phyloP scores from a whole-genome alignment of 805 yeast species.

The Candida sphagnicola region DNA sequence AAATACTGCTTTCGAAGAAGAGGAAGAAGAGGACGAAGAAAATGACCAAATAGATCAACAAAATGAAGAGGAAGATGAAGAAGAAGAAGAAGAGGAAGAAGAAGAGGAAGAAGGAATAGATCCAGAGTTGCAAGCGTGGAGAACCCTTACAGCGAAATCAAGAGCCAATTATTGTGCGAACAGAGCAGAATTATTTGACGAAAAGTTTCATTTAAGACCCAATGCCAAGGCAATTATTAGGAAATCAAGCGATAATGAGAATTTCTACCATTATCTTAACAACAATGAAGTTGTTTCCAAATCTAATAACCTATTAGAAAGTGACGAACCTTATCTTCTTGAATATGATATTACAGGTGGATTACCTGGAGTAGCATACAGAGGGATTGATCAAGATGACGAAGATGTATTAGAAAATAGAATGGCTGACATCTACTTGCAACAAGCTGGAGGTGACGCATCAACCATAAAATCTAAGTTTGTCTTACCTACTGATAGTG shows the following conservation, averaged over 20 bases:
- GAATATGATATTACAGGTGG: conserved; percentile 87
- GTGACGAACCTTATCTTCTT: conserved; percentile 60
- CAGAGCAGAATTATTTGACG: conserved; percentile 62
- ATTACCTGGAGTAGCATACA: conserved; percentile 59
- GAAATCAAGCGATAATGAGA: conserved; percentile 63
- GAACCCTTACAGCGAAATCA: conserved; percentile 71
- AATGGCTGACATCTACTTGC: conserved; percentile 31
- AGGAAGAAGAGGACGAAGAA: conserved; percentile 7
- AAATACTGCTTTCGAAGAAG: conserved; percentile 5
- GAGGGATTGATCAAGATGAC: conserved; percentile 45
- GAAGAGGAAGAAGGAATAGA: conserved; percentile 65
- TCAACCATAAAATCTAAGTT: conserved; percentile 22
- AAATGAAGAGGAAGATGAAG: conserved; percentile 15
- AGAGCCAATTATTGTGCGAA: conserved; percentile 71
- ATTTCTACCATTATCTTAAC: conserved; percentile 44
- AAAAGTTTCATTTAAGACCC: conserved; percentile 51
- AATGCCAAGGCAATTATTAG: conserved; percentile 70
- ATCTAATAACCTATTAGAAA: conserved; percentile 44
- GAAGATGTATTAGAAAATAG: conserved; percentile 36
- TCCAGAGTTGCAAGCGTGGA: conserved; percentile 80
- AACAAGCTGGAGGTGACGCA: conserved; percentile 22
- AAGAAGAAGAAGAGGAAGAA: conserved; percentile 28
- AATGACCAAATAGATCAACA: conserved; percentile 17
- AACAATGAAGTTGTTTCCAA: conserved; percentile 39
- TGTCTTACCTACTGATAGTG: conserved; percentile 40